phyloP scores from a whole-genome alignment of 345 rosid genomes.

The Nasturtium officinale region DNA sequence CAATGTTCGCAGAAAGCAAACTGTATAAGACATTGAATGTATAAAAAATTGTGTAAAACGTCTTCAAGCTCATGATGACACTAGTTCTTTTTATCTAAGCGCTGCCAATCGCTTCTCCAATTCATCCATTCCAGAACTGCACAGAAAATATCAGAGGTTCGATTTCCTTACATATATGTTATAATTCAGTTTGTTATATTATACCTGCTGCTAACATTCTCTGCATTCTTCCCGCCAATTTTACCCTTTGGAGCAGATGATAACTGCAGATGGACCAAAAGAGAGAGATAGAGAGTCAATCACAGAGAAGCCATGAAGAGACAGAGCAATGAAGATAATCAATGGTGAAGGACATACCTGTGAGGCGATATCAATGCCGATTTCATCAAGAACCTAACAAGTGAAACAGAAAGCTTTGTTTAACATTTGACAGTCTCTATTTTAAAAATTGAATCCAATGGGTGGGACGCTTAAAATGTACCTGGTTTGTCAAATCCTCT shows the following conservation, averaged over 20 bases:
- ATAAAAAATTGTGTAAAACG: not conserved
- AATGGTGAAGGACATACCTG: slow-evolving; percentile 59
- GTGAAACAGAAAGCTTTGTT: not conserved
- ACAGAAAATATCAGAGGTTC: slow-evolving; percentile 2
- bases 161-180: not conserved
- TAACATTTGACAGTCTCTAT: not conserved
- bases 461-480: slow-evolving; percentile 12
- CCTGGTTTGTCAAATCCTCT: slow-evolving; percentile 95
- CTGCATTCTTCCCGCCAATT: slow-evolving; percentile 67
- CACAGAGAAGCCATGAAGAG: not conserved
- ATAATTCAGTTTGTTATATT: slow-evolving; percentile 4
- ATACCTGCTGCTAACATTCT: slow-evolving; percentile 79
- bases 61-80: slow-evolving; percentile 10
- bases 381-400: slow-evolving; percentile 89
- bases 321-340: not conserved
- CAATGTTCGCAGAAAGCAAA: slow-evolving; percentile 6
- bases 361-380: slow-evolving; percentile 89
- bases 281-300: slow-evolving; percentile 18
- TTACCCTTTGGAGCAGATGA: slow-evolving; percentile 84
- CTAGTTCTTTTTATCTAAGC: slow-evolving; percentile 53
- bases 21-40: slow-evolving; percentile 23
- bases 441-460: not conserved
- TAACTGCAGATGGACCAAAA: slow-evolving; percentile 51
- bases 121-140: slow-evolving; percentile 74
- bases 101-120: slow-evolving; percentile 94